A percentile compares a stretch with the other conserved stretches of the same genome.
Conservation (phyloP, 768 basidiomycete genomes). For the Agrocybe pediades region DNA sequence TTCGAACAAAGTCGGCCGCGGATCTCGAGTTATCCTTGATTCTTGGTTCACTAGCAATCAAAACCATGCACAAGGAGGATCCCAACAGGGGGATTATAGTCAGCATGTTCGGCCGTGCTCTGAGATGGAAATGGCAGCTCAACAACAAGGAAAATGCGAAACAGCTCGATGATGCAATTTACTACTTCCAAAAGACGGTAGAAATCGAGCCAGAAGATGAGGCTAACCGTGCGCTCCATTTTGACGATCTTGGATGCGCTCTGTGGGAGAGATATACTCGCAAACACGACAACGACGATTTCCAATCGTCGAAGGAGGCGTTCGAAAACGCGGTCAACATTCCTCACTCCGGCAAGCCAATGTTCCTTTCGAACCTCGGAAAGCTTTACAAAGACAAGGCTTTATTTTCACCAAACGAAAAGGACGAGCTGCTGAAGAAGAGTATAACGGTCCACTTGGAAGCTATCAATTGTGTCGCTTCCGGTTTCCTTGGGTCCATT, state of each 20-base stretch:
- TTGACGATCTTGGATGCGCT: constrained; percentile 14
- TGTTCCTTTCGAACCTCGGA: constrained; percentile 13
- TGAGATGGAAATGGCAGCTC: constrained; percentile 10
- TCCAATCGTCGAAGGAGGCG: constrained; percentile 1
- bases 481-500: constrained; percentile 9
- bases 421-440: constrained; percentile 2
- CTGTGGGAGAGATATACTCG: constrained; percentile 10
- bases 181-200: constrained; percentile 16
- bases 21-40: constrained; percentile 5
- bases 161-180: constrained; percentile 15
- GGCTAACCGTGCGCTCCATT: constrained; percentile 10
- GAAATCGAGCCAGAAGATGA: constrained; percentile 10
- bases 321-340: constrained; percentile 5
- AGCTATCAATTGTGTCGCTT: constrained; percentile 5
- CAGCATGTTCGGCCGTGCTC: constrained; percentile 13
- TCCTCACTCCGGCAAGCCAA: constrained; percentile 10
- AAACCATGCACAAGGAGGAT: constrained; percentile 16
- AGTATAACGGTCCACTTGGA: constrained; percentile 6
- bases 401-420: background rate
- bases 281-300: constrained; percentile 1
- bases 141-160: constrained; percentile 2
- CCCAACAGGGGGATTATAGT: constrained; percentile 15
- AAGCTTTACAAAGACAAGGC: constrained; percentile 13
- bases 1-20: background rate
- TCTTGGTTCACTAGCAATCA: constrained; percentile 12